Evolutionary conservation across 495 filamentous ascomycete species (phyloP).

Genomic region (Amniculicola lignicola): DNA sequence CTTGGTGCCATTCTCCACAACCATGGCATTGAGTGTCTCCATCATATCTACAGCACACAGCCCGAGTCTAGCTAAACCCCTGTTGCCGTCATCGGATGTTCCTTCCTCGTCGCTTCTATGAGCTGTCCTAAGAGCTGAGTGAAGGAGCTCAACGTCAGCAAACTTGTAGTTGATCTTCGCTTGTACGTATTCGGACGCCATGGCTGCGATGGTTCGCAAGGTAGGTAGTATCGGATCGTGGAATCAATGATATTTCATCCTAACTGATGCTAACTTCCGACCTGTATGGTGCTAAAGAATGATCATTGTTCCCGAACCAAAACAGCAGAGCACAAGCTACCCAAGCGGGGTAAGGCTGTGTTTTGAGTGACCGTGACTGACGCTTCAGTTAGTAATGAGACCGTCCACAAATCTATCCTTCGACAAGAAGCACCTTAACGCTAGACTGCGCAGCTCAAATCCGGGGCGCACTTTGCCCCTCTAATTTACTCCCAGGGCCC

Average conservation of each 20-base stretch:
- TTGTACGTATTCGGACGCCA: slow-evolving; percentile 1
- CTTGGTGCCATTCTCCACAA: slow-evolving; percentile 1
- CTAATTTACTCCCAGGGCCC: neutral
- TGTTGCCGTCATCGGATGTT: neutral
- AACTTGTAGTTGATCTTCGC: neutral
- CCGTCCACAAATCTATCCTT: too few species aligned
- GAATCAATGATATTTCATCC: too few species aligned
- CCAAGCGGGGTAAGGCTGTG: neutral
- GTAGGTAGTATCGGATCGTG: too few species aligned
- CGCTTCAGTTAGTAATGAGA: neutral
- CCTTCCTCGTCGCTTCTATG: neutral
- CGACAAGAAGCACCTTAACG: too few species aligned
- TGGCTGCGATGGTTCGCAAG: too few species aligned
- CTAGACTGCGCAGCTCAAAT: too few species aligned
- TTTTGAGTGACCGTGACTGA: neutral
- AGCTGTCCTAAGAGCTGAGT: slow-evolving; percentile 1
- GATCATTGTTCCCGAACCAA: neutral
- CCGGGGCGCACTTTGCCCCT: neutral
- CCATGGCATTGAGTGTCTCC: neutral
- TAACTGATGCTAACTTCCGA: too few species aligned
- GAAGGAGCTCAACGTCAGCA: neutral
- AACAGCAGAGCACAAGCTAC: neutral
- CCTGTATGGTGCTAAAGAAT: too few species aligned
- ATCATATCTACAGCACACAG: neutral
- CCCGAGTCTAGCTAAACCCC: neutral